Base-by-base conservation (phyloP, 2,329 filamentous ascomycete genomes). In the Aspergillus floridensis region DNA sequence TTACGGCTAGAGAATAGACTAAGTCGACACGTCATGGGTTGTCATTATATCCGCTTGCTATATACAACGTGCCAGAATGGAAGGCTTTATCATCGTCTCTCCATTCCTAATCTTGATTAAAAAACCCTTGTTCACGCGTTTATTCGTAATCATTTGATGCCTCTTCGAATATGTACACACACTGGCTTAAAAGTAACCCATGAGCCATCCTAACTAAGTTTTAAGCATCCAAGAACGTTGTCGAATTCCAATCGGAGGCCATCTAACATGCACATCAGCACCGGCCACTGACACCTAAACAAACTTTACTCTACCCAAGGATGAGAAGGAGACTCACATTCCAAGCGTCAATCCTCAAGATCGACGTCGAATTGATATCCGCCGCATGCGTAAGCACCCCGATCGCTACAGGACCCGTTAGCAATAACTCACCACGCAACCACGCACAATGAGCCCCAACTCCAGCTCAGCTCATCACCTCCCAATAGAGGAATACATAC, bases 261-360 rank as follows among this genome's bases (percentile, higher is more conserved):
- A 66, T 65, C 67, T 69, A 49, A 1, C 11, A 24, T 19, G n/a
- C 19, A 41, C 26, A 53, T 31, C 19, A 52, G 12, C 19, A 21
- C n/a, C 24, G 38, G 1, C 2, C 10, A 35, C n/a, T 32, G 6
- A 35, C 19, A 21, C 10, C 10, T 19, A 19, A 26, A 21, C 12
- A 0, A 35, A 16, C 11, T 10, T 16, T 29, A 10, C 14, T 14
- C 3, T 10, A 10, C 26, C 16, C 38, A 1, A 21, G n/a, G 12
- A 41, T 19, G 26, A 56, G 11, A 12, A 49, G 4, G 24, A 2
- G 1, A 59, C 67, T 63, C 53, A 70, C 68, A 63, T 70, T 67
- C 66, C 66, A 70, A 14, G 62, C 67, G 65, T 70, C 68, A 56
- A 70, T 70, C 8, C 60, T 61, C 49, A 63, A 44, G 10, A 63